Evolutionary conservation across 306 rosid genomes (phyloP), one percentile per base, ranked within the genome.

Genomic region (Elaeagnus macrophylla): DNA sequence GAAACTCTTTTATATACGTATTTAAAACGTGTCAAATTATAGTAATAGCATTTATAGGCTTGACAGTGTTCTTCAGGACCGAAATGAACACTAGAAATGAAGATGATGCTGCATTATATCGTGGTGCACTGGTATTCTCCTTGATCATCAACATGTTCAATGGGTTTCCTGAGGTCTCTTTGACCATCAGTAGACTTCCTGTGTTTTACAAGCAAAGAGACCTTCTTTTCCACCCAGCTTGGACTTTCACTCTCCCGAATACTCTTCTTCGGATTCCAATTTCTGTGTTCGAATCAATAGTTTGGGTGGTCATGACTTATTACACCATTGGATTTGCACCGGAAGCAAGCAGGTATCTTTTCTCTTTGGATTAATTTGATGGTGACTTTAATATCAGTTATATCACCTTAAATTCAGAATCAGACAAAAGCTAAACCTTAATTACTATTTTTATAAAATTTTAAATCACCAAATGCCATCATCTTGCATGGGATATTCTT

Each of bases 171-270:
- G 96, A 91, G 69, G 56, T 78, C 0, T 57, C 96, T 3, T 58
- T 91, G 74, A 82, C 86, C 5, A 87, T 91, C 61, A 54, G 66
- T 6, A 80, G 99, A 59, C 93, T 87, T 39, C 99, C 99, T 6
- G 86, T 84, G 38, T 91, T 87, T 65, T 87, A 91, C 75, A 91
- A 84, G 78, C 99, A 91, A 0, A 77, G 99, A 64, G 96, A 91
- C 62, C 89, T 84, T 14, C 85, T 84, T 64, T 87, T 91, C 54
- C 96, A 91, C 64, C 99, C 99, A 52, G 72, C 80, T 6, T 91
- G 99, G 99, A 74, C 99, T 51, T 91, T 57, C 58, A 91, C 99
- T 1, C 71, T 91, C 39, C 95, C 99, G 5, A 78, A 78, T 48
- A 78, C 63, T 41, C 47, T 91, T 6, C 89, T 91, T 5, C 35